Evolutionary conservation across 305 asterid genomes (phyloP).

Genomic region (Nicotiana rustica): DNA sequence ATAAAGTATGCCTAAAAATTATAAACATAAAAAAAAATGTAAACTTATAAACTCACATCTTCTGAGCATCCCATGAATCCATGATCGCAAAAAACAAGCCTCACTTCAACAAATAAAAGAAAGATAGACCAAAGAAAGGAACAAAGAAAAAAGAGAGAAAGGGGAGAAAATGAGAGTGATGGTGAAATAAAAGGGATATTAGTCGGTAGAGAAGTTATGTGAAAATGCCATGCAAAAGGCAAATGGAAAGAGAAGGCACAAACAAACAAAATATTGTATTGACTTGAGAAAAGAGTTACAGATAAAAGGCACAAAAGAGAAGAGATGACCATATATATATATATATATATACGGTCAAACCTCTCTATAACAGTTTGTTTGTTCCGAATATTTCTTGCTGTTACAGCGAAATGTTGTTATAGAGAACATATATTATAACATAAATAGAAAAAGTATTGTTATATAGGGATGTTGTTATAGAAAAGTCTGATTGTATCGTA

Average conservation of each 20-base stretch:
- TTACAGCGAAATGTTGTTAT: too few relatives aligned
- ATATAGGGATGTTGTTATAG: too few relatives aligned
- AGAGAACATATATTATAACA: too few relatives aligned
- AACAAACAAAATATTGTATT: not conserved
- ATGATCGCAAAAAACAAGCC: constrained; percentile 23
- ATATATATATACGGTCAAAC: too few relatives aligned
- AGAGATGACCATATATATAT: too few relatives aligned
- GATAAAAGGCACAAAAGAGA: not conserved
- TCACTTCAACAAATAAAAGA: not conserved
- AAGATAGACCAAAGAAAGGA: too few relatives aligned
- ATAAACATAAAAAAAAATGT: not conserved
- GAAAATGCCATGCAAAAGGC: not conserved
- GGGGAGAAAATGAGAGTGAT: not conserved
- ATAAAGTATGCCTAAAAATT: not conserved
- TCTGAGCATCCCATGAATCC: constrained; percentile 49
- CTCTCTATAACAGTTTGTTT: too few relatives aligned
- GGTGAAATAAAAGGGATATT: not conserved
- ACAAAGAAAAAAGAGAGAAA: not conserved
- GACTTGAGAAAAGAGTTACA: not conserved
- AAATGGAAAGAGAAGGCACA: not conserved
- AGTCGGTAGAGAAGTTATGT: not conserved
- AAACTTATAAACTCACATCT: constrained; percentile 40
- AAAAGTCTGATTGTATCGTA: too few relatives aligned
- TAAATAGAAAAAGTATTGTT: too few relatives aligned
- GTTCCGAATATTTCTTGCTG: too few relatives aligned